Evolutionary conservation across 2,329 filamentous ascomycete species (phyloP).

Genomic region (Ceratocystis diversiconidia): DNA sequence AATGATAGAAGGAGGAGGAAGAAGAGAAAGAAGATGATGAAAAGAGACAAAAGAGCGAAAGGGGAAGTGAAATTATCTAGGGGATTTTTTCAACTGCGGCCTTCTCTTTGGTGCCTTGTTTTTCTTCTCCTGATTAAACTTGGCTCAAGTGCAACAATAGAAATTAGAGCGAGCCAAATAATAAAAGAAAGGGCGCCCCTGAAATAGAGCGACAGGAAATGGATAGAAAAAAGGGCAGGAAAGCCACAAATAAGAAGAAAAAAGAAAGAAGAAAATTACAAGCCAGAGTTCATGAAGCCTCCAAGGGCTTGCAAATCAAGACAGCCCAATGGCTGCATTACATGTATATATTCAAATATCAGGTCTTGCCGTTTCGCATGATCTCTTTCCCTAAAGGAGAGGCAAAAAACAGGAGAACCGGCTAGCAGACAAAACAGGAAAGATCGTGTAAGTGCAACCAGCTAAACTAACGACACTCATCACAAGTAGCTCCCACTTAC

Average conservation of each 20-base stretch:
- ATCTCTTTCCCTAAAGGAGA: not conserved
- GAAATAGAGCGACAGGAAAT: not conserved
- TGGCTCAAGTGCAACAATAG: not conserved
- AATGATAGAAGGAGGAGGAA: not conserved
- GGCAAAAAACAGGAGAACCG: not conserved
- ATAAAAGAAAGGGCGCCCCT: not conserved
- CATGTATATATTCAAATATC: not conserved
- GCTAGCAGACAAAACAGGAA: not conserved
- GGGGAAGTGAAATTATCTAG: not conserved
- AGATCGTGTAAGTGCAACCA: not conserved
- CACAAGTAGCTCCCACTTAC: too few relatives aligned
- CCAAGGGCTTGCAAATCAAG: not conserved
- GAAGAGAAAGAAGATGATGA: not conserved
- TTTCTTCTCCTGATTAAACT: not conserved
- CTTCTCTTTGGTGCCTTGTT: not conserved
- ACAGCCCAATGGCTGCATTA: not conserved
- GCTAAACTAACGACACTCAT: too few relatives aligned
- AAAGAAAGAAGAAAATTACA: not conserved
- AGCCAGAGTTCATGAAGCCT: not conserved
- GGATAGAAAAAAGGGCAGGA: too few relatives aligned
- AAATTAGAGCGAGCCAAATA: conserved; percentile 3
- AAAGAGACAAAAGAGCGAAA: not conserved
- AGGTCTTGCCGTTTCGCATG: not conserved
- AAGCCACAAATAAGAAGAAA: not conserved
- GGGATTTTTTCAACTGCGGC: not conserved